Evolutionary conservation across 306 rosid species (phyloP), one percentile per base, ranked within the genome.

Genomic region (Casuarina equisetifolia): DNA sequence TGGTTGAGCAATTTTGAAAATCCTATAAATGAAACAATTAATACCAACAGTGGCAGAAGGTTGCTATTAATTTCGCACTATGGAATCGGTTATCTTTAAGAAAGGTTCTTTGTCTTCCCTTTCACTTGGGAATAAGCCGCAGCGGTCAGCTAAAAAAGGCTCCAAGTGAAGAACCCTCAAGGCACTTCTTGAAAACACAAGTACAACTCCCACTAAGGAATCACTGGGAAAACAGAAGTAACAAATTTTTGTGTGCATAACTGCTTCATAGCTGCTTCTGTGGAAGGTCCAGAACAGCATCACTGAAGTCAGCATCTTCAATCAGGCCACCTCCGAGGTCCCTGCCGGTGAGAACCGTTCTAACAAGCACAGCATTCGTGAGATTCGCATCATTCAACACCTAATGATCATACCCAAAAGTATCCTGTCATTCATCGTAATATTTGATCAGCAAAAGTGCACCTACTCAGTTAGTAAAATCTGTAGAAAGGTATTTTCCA

Each of bases 261-360:
- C 90, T 80, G 97, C 77, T 95, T 95, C 1, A 32, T 73, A 87
- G 97, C 90, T 80, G 97, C 77, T 95, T 95, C 75, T 92, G 97
- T 57, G 80, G 53, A 82, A 92, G 97, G 82, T 92, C 97, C 76
- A 95, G 84, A 64, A 95, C 97, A 13, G 98, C 98, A 72, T 95
- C 97, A 73, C 98, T 95, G 75, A 92, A 95, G 75, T 95, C 98
- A 4, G 98, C 98, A 38, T 97, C 97, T 83, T 85, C 97, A 6
- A 95, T 88, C 17, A 87, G 54, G 63, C 97, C 95, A 48, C 97
- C 96, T 55, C 95, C 97, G 32, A 94, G 92, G 83, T 94, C 98
- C 74, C 98, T 92, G 10, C 97, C 93, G 4, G 98, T 94, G n/a
- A 94, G 91, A 67, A 94, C 98, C 5, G 98, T 85, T 84, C 98